Conservation (phyloP, 371 early-diverging fungal species). For the Phascolomyces articulosus region DNA sequence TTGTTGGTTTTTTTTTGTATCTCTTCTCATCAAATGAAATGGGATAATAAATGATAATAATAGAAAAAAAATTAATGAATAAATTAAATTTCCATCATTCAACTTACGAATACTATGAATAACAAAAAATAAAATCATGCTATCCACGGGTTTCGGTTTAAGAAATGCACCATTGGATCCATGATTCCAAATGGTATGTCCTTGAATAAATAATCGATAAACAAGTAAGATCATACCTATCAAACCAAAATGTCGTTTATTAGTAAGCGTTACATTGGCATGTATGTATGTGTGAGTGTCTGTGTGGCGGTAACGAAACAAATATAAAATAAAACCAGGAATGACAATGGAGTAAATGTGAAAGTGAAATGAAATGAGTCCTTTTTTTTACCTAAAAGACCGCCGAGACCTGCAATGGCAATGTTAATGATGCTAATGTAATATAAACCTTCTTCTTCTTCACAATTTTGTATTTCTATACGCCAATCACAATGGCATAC, state of each 20-base stretch:
- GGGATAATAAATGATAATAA: too few species aligned
- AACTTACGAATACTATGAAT: slow-evolving; percentile 25
- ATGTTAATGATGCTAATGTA: slow-evolving; percentile 31
- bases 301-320: background rate
- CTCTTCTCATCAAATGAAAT: too few species aligned
- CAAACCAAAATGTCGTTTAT: background rate
- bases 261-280: too few species aligned
- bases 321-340: background rate
- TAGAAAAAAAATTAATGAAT: background rate
- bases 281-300: too few species aligned
- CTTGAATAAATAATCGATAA: slow-evolving; percentile 19
- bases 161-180: slow-evolving; percentile 14
- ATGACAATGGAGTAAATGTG: too few species aligned
- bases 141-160: slow-evolving; percentile 29
- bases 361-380: background rate
- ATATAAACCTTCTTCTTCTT: slow-evolving; percentile 20
- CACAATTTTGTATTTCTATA: slow-evolving; percentile 24
- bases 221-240: slow-evolving; percentile 17
- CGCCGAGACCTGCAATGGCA: slow-evolving; percentile 25
- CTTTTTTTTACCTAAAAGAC: slow-evolving; percentile 20
- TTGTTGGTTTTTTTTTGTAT: too few species aligned
- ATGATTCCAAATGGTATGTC: slow-evolving; percentile 21
- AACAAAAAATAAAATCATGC: slow-evolving; percentile 22
- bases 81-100: background rate
- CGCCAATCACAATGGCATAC: slow-evolving; percentile 40